Base-by-base conservation (phyloP, 2,329 filamentous ascomycete species). In the Biscogniauxia mediterranea region DNA sequence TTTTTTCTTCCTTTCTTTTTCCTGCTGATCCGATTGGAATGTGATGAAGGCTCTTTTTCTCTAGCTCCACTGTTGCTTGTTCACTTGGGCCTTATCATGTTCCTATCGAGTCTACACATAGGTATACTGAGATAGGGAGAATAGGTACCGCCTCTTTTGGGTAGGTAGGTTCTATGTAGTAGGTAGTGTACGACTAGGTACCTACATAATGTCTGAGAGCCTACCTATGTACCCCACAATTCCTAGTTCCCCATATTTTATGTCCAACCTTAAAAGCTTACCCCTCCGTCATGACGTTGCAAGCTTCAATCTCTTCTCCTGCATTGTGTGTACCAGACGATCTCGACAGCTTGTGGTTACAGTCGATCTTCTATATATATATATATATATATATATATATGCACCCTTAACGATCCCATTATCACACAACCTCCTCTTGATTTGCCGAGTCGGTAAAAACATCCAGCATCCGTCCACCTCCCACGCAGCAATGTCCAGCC, bases 401-500 rank as follows among this genome's bases (percentile, higher is more conserved):
- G 1, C 38, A 13, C 9, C 13, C 38, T 13, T 46, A 11, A 9
- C 38, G 5, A 46, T n/a, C 38, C 15, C 38, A 13, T 46, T n/a
- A 17, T 46, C 6, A 5, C 23, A 23, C 23, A 5, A 5, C 23
- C 23, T 23, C 23, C 23, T 23, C 23, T 23, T 23, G 23, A 23
- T 23, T 5, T 23, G 23, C 23, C 23, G 23, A 23, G 23, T 5
- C 5, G 23, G 23, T 23, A 23, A 5, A 23, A 32, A 13, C 28
- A 32, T 32, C 8, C 26, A 32, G 28, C 28, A 9, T 13, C 28
- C 11, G 7, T 13, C 28, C 8, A 20, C 52, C 57, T 3, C 7
- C 26, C 26, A 46, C 23, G 28, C 11, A 9, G 8, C 28, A 26
- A 73, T 73, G 70, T 56, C 69, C 28, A 65, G 65, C 11, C 56